Percentiles rank a stretch among this genome's conserved stretches.
Evolutionary conservation across 768 basidiomycete genomes (phyloP).

Genomic region (Xerocomus potaroensis): DNA sequence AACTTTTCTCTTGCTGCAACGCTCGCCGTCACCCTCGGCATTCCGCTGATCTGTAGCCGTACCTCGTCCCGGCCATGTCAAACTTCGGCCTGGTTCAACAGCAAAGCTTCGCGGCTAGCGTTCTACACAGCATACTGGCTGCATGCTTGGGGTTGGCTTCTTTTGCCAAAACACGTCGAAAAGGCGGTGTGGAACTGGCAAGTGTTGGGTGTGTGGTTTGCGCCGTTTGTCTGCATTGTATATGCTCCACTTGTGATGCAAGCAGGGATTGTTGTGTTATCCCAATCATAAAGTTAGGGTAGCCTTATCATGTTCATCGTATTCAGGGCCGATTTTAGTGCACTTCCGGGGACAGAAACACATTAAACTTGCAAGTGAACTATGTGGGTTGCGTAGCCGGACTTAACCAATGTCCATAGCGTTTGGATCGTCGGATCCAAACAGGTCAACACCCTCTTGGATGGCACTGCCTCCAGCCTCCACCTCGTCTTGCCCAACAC

Average conservation of each 20-base stretch:
- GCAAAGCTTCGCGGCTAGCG: slow-evolving; percentile 3
- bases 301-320: neutral
- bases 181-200: slow-evolving; percentile 74
- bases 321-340: neutral
- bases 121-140: slow-evolving; percentile 37
- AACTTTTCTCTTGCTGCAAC: slow-evolving; percentile 87
- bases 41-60: slow-evolving; percentile 56
- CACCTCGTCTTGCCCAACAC: slow-evolving; percentile 35
- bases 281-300: slow-evolving; percentile 6
- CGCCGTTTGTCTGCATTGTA: slow-evolving; percentile 76
- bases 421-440: slow-evolving; percentile 46
- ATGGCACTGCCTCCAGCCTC: slow-evolving; percentile 22
- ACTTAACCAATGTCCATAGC: slow-evolving; percentile 32
- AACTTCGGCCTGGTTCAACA: slow-evolving; percentile 24
- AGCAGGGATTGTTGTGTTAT: slow-evolving; percentile 53
- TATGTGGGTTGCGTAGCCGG: neutral
- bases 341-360: neutral
- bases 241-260: slow-evolving; percentile 74
- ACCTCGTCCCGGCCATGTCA: slow-evolving; percentile 21
- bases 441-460: slow-evolving; percentile 32
- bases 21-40: slow-evolving; percentile 59
- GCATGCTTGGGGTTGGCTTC: slow-evolving; percentile 58
- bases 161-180: slow-evolving; percentile 40
- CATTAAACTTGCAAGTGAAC: neutral
- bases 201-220: slow-evolving; percentile 75